Evolutionary conservation across 495 filamentous ascomycete species (phyloP).

Genomic region (Neurospora tetraspora): DNA sequence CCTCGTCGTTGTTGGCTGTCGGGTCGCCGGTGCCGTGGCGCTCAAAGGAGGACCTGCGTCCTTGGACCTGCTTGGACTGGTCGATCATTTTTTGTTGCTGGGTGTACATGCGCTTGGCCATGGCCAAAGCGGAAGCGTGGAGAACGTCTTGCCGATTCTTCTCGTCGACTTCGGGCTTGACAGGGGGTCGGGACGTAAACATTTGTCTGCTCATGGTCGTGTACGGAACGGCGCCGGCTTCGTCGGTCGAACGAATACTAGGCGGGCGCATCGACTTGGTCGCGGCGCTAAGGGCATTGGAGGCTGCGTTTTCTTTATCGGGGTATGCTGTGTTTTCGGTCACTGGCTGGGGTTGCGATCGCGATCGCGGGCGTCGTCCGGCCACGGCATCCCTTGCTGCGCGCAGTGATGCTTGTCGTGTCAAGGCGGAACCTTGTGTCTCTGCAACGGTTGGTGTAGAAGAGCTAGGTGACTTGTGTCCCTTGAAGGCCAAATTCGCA

Average conservation of each 20-base stretch:
- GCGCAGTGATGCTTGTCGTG: conserved; percentile 47
- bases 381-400: conserved; percentile 69
- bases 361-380: conserved; percentile 49
- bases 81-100: conserved; percentile 50
- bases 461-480: conserved; percentile 9
- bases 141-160: conserved; percentile 57
- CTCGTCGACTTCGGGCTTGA: conserved; percentile 63
- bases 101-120: conserved; percentile 79
- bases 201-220: conserved; percentile 50
- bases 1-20: conserved; percentile 5
- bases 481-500: conserved; percentile 44
- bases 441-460: neutral
- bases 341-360: conserved; percentile 44
- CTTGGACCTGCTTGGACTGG: conserved; percentile 28
- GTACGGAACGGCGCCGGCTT: conserved; percentile 32
- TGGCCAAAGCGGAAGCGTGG: conserved; percentile 71
- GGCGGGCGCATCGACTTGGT: conserved; percentile 42
- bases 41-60: conserved; percentile 16
- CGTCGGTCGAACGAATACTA: conserved; percentile 22
- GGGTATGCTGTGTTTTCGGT: conserved; percentile 33
- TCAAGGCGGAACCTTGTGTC: conserved; percentile 6
- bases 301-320: conserved; percentile 47
- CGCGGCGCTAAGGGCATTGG: conserved; percentile 60
- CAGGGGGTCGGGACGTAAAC: conserved; percentile 66
- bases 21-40: conserved; percentile 10